Conservation (phyloP, 352 stramenopile genomes). For the Chrysophaeum taylorii region DNA sequence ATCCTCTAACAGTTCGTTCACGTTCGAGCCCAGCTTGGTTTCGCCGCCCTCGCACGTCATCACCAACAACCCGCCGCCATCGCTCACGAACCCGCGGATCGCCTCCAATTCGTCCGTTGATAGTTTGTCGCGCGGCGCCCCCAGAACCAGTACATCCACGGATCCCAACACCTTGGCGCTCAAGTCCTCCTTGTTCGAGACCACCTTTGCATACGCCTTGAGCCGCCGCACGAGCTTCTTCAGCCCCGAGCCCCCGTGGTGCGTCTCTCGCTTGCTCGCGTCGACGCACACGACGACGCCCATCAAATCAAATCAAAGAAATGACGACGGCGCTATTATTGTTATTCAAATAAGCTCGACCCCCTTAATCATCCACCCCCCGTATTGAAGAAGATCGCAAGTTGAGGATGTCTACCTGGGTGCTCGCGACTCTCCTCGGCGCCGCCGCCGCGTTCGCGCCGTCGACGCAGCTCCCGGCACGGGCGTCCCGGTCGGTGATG, state of each 20-base stretch:
- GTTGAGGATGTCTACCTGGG: too few species aligned
- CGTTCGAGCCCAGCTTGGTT: conserved; percentile 71
- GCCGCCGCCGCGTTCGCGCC: too few species aligned
- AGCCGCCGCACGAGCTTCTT: conserved; percentile 84
- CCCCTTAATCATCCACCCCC: too few species aligned
- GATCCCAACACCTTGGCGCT: conserved; percentile 69
- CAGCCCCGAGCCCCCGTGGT: conserved; percentile 72
- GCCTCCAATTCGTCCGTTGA: conserved; percentile 42
- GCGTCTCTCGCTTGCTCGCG: conserved; percentile 80
- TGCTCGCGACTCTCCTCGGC: too few species aligned
- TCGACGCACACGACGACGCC: conserved; percentile 69
- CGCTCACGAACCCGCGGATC: conserved; percentile 71
- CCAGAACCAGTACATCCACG: conserved; percentile 72
- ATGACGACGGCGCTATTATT: too few species aligned
- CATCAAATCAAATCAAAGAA: too few species aligned
- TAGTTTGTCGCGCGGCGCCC: conserved; percentile 44
- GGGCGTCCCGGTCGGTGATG: too few species aligned
- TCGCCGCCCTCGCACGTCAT: conserved; percentile 79
- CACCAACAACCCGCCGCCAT: conserved; percentile 73
- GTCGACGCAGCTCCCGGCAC: too few species aligned
- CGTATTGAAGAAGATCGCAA: too few species aligned
- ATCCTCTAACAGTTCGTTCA: conserved; percentile 86
- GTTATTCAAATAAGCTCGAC: too few species aligned
- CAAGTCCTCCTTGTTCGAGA: conserved; percentile 85
- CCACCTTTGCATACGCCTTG: conserved; percentile 67